Conservation (phyloP, 768 basidiomycete genomes). For the Tulasnella sp. region DNA sequence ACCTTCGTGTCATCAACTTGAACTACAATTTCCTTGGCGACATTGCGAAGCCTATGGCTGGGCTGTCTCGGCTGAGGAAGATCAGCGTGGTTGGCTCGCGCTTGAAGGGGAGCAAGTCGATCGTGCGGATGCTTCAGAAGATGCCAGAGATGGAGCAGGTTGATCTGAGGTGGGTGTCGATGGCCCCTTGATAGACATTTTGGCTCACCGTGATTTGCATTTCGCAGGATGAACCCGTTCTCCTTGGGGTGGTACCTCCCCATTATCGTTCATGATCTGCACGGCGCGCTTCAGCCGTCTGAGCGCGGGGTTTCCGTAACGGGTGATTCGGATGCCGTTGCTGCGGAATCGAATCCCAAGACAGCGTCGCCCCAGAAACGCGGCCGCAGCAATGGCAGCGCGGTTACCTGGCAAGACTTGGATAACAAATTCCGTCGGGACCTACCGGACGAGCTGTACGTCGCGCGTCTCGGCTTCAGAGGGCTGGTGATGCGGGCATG, state of each 20-base stretch:
- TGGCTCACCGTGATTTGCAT: background rate
- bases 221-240: conserved; percentile 84
- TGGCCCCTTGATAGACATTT: background rate
- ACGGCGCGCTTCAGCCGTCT: conserved; percentile 63
- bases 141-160: conserved; percentile 82
- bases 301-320: conserved; percentile 36
- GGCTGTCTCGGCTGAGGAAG: conserved; percentile 72
- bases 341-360: conserved; percentile 10
- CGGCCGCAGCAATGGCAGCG: conserved; percentile 15
- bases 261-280: conserved; percentile 65
- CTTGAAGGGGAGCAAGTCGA: conserved; percentile 65
- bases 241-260: conserved; percentile 96
- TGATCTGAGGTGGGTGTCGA: conserved; percentile 71
- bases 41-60: conserved; percentile 62
- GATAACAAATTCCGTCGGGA: conserved; percentile 85
- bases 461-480: conserved; percentile 83
- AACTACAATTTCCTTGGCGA: conserved; percentile 87
- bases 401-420: conserved; percentile 60
- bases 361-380: background rate
- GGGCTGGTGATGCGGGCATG: conserved; percentile 82
- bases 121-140: conserved; percentile 66
- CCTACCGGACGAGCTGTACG: conserved; percentile 83
- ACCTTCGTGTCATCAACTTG: conserved; percentile 85
- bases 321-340: conserved; percentile 33
- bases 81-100: conserved; percentile 79